phyloP scores from a whole-genome alignment of 345 rosid species.

The Eutrema heterophyllum region DNA sequence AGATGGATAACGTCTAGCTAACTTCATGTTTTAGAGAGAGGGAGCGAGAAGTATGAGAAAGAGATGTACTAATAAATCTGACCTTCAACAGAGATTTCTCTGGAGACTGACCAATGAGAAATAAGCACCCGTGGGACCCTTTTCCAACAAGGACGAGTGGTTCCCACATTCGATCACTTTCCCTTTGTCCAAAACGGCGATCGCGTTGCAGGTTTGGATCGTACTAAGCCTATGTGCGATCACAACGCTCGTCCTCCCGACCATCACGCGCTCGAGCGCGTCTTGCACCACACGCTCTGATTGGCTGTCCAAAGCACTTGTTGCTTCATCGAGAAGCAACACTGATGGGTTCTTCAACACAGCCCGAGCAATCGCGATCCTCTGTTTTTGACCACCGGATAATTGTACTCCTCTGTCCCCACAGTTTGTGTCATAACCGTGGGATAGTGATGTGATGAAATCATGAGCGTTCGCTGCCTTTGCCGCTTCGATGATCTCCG shows the following conservation, averaged over 20 bases:
- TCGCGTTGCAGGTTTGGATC: conserved; percentile 39
- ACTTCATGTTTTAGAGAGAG: too few species aligned
- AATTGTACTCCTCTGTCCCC: conserved; percentile 56
- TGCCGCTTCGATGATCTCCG: conserved; percentile 44
- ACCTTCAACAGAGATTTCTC: not conserved
- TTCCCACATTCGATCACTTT: conserved; percentile 51
- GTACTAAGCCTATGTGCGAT: conserved; percentile 1
- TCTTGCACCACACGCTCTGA: not conserved
- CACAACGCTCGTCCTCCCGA: not conserved
- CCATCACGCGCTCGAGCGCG: not conserved
- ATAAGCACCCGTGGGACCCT: conserved; percentile 46
- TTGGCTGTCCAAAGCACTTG: conserved; percentile 1
- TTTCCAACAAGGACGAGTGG: conserved; percentile 47
- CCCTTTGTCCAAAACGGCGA: conserved; percentile 50
- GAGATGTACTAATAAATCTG: not conserved
- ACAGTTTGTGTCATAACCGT: conserved; percentile 52
- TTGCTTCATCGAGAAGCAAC: not conserved
- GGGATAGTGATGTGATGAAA: conserved; percentile 39
- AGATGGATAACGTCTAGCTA: too few species aligned
- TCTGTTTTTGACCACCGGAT: conserved; percentile 50
- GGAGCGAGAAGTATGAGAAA: too few species aligned
- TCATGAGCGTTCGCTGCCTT: conserved; percentile 65
- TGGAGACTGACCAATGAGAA: conserved; percentile 52
- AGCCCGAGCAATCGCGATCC: conserved; percentile 63
- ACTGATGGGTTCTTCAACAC: conserved; percentile 45